Base-by-base conservation (phyloP, 192 early-diverging fungal genomes). In the Rhizoclosmatium sp. region DNA sequence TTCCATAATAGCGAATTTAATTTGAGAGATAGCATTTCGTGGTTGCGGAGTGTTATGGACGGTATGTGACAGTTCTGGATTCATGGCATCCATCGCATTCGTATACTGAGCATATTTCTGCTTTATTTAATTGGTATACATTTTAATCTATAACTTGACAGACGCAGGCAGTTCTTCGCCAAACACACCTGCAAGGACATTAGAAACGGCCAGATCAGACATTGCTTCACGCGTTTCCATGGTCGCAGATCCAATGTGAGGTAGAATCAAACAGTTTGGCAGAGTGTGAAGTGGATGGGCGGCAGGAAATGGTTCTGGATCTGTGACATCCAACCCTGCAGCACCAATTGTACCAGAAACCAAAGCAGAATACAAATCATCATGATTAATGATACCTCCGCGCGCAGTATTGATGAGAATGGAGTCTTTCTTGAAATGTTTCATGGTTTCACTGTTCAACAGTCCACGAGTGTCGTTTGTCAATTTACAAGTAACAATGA, bases 231-330 rank as follows among this genome's bases (percentile, higher is more conserved):
- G 84, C 1, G 95, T 93, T 77, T 97, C 95, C 59, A 92, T 81
- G 0, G 95, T 95, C 2, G 92, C 93, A 72, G 91, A 93, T 39
- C 92, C 93, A 67, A 96, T 92, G 71, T 97, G 96, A n/a, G 96
- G 96, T 48, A 97, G 78, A 0, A 97, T 87, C 3, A 84, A 62
- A 90, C 92, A n/a, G 88, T 88, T 14, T 86, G 80, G 47, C 92
- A 86, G 56, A 79, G 59, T 31, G 92, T 80, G 42, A 95, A 82
- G 62, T 86, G 58, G 87, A 69, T 93, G 88, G 64, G 91, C 85
- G 0, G 70, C 47, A 5, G 89, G 86, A 56, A 97, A 73, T 4
- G 95, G 96, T 82, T 97, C 96, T 0, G 96, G 96, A 23, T 90
- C 91, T 40, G 40, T 95, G 7, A 96, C 94, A 82, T 97, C 95